Evolutionary conservation across 305 asterid genomes (phyloP).

Genomic region (Fraxinus ornus): DNA sequence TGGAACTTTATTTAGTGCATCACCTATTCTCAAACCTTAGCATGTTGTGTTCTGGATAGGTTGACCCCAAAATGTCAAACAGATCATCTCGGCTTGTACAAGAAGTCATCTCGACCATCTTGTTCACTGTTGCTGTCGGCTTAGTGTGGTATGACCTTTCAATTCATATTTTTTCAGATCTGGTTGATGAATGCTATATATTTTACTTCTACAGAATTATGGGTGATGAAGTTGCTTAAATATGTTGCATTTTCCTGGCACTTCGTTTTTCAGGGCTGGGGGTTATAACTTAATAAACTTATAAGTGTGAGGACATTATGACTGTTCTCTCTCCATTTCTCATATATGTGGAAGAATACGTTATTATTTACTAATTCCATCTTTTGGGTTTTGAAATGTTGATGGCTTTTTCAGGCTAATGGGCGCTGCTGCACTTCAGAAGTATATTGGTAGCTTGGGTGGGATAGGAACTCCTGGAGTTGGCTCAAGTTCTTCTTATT

Average conservation of each 20-base stretch:
- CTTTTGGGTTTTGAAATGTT: constrained; percentile 13
- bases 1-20: constrained; percentile 16
- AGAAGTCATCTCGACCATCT: constrained; percentile 73
- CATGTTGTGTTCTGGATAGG: constrained; percentile 48
- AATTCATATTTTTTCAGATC: not conserved
- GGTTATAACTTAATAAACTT: not conserved
- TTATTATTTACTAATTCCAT: constrained; percentile 2
- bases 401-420: constrained; percentile 50
- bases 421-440: constrained; percentile 91
- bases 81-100: constrained; percentile 75
- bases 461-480: constrained; percentile 95
- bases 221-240: not conserved
- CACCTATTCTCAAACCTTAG: constrained; percentile 12
- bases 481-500: constrained; percentile 84
- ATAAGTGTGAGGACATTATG: constrained; percentile 4
- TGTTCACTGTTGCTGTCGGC: constrained; percentile 82
- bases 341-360: not conserved
- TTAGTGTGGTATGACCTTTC: constrained; percentile 65
- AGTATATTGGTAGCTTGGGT: constrained; percentile 89
- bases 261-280: not conserved
- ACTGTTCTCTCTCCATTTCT: constrained; percentile 8
- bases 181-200: not conserved
- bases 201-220: not conserved
- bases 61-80: constrained; percentile 71
- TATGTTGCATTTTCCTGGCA: constrained; percentile 2